phyloP scores from a whole-genome alignment of 2,329 filamentous ascomycete genomes.

The Fusarium cyanostomum region DNA sequence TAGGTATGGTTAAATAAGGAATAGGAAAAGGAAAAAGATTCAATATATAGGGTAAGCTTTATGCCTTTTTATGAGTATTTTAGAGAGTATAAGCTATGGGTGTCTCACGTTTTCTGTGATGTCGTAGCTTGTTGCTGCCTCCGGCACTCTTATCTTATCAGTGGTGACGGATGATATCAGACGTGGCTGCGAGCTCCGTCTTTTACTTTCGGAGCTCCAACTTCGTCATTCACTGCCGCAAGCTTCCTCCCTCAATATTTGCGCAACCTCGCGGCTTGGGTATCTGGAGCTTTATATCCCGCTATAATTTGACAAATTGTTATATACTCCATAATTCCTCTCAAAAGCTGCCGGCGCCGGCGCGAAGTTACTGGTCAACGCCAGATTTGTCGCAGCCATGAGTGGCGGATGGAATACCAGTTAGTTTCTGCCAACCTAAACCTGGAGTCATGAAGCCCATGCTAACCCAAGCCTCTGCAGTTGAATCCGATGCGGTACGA shows the following conservation, averaged over 20 bases:
- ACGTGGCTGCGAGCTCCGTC: constrained; percentile 28
- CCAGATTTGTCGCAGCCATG: constrained; percentile 53
- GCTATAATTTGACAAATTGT: not conserved
- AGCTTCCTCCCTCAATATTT: not conserved
- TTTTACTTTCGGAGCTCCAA: constrained; percentile 21
- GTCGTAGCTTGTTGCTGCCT: constrained; percentile 39
- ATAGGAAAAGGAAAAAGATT: too few relatives aligned
- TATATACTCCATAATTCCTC: not conserved
- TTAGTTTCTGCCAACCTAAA: constrained; percentile 49
- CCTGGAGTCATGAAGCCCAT: not conserved
- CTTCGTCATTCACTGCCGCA: constrained; percentile 5
- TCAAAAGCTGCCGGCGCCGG: not conserved
- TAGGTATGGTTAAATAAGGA: too few relatives aligned
- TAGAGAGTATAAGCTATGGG: too few relatives aligned
- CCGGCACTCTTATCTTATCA: constrained; percentile 40
- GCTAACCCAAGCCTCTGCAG: constrained; percentile 48
- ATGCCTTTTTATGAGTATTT: too few relatives aligned
- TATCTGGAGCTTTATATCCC: not conserved
- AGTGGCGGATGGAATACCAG: constrained; percentile 95
- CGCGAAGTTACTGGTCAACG: not conserved
- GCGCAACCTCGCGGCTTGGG: not conserved
- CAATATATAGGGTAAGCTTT: too few relatives aligned
- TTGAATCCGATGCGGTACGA: constrained; percentile 96
- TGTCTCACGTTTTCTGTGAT: too few relatives aligned
- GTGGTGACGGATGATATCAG: constrained; percentile 41